Base-by-base conservation (phyloP, 192 early-diverging fungal genomes). In the Phlyctochytrium planicorne region DNA sequence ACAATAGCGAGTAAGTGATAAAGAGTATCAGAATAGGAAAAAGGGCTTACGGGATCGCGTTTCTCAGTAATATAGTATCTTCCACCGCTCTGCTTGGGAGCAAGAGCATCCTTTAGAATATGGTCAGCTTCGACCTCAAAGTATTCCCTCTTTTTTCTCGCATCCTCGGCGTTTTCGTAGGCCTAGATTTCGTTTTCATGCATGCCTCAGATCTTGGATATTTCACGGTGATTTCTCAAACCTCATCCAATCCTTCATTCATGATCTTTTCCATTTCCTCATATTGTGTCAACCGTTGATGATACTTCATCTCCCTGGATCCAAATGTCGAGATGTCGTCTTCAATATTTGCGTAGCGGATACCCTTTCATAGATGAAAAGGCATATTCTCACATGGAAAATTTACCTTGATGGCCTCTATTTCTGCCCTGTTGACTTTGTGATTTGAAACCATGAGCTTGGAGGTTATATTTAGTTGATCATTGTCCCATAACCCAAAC, bases 221-320 rank as follows among this genome's bases (percentile, higher is more conserved):
- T n/a, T n/a, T n/a, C n/a, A n/a, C n/a, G n/a, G n/a, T n/a, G n/a
- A n/a, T n/a, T n/a, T n/a, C n/a, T n/a, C n/a, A n/a, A n/a, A 68
- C 66, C 32, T 80, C 81, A 52, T 82, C 78, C 77, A 82, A 75
- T 32, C 74, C 76, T 59, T 77, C 75, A 66, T 80, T 82, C 78
- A 82, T 78, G 57, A 68, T 57, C 20, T 63, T 71, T 62, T 82
- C 81, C 70, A 82, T 77, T n/a, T 65, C 73, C 63, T 82, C 78
- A 55, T 76, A 68, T 30, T 67, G 50, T 23, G 62, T 60, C 60
- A 77, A 55, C 47, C 70, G 60, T 59, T 63, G 57, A 6, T 65
- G 64, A 53, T 82, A 82, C 56, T 80, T 82, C 34, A 63, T 29
- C 56, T 70, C 59, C n/a, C 29, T 76, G 62, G 61, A 60, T 32